A percentile compares a stretch with the other conserved stretches of the same genome.
Conservation (phyloP, 2,329 filamentous ascomycete genomes). For the Metarhizium anisopliae region DNA sequence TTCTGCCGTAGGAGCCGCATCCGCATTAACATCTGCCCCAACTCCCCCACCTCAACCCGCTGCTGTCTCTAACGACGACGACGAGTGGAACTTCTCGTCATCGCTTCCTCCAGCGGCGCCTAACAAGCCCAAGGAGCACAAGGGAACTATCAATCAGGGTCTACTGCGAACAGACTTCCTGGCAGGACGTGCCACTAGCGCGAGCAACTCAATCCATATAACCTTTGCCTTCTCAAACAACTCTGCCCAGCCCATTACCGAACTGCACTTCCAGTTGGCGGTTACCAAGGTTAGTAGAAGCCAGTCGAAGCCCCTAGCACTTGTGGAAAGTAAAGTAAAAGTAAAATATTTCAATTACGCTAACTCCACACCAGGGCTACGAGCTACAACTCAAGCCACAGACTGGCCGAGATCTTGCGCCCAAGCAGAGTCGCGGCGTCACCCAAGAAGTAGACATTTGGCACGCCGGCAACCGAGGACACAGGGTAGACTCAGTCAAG, state of each 20-base stretch:
- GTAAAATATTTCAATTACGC: not conserved
- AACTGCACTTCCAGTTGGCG: constrained; percentile 84
- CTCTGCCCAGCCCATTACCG: constrained; percentile 58
- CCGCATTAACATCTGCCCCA: constrained; percentile 17
- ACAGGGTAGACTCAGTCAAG: constrained; percentile 73
- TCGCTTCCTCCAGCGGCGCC: constrained; percentile 58
- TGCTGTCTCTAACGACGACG: constrained; percentile 54
- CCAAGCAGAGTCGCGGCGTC: constrained; percentile 66
- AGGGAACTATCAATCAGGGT: constrained; percentile 59
- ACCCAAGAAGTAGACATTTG: constrained; percentile 70
- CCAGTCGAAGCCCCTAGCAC: not conserved
- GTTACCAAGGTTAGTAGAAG: constrained; percentile 67
- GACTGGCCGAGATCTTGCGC: constrained; percentile 65
- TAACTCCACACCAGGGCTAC: constrained; percentile 50
- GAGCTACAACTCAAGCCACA: constrained; percentile 78
- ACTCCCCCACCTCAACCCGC: constrained; percentile 13
- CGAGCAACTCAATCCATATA: constrained; percentile 55
- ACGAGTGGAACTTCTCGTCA: constrained; percentile 92
- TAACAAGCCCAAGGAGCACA: constrained; percentile 50
- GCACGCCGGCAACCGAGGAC: constrained; percentile 57
- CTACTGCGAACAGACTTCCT: constrained; percentile 65
- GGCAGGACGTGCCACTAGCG: constrained; percentile 48
- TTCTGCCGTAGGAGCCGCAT: constrained; percentile 32
- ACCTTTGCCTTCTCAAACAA: constrained; percentile 79
- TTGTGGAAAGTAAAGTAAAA: no score